Conservation (phyloP, 768 basidiomycete species). For the Fomitopsis pulvina region DNA sequence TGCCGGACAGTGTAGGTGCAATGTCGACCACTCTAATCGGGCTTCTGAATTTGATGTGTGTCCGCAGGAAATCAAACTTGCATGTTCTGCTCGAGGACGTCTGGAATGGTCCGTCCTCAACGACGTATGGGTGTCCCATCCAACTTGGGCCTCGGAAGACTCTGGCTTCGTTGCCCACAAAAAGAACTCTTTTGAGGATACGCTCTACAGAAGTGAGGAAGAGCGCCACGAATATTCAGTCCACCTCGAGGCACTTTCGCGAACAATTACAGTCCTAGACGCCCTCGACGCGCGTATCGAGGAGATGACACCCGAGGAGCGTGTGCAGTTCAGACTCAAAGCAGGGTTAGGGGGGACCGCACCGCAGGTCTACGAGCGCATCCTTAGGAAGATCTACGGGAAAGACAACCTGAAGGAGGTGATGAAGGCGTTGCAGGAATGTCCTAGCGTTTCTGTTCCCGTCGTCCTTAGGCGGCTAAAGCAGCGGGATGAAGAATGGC, state of each 20-base stretch:
- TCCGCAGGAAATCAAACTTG: slow-evolving; percentile 84
- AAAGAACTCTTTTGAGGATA: slow-evolving; percentile 95
- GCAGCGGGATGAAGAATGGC: slow-evolving; percentile 97
- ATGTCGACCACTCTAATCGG: too few relatives aligned
- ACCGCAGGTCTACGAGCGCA: slow-evolving; percentile 85
- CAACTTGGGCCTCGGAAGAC: slow-evolving; percentile 97
- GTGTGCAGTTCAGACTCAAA: slow-evolving; percentile 71
- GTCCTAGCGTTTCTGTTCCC: slow-evolving; percentile 84
- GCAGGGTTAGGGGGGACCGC: slow-evolving; percentile 86
- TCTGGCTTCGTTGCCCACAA: slow-evolving; percentile 92
- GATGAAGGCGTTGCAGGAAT: slow-evolving; percentile 84
- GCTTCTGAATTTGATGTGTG: slow-evolving; percentile 1
- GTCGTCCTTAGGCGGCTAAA: slow-evolving; percentile 86
- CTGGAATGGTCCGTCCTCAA: slow-evolving; percentile 95
- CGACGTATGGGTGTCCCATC: slow-evolving; percentile 97
- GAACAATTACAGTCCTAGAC: slow-evolving; percentile 89
- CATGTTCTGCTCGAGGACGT: slow-evolving; percentile 92
- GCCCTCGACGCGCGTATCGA: slow-evolving; percentile 80
- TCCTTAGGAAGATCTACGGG: slow-evolving; percentile 92
- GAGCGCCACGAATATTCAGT: slow-evolving; percentile 98
- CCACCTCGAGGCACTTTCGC: slow-evolving; percentile 82
- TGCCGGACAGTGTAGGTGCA: slow-evolving; percentile 77
- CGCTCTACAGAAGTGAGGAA: slow-evolving; percentile 94
- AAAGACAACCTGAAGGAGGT: slow-evolving; percentile 70
- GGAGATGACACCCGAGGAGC: slow-evolving; percentile 85